Conservation (phyloP, 73 alveolate genomes). For the Paramecium bursaria region DNA sequence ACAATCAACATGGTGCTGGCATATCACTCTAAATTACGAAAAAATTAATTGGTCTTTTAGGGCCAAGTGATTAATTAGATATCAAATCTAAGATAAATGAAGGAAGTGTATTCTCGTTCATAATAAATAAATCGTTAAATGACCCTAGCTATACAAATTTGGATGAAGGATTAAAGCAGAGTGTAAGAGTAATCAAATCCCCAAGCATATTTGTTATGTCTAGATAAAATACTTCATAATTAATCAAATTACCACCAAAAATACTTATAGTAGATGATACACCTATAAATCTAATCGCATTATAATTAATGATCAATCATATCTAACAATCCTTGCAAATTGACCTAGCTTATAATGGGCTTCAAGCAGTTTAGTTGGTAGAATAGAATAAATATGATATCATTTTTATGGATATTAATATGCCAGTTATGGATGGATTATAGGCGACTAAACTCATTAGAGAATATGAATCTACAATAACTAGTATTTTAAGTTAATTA, state of each 20-base stretch:
- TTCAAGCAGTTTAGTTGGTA: constrained; percentile 12
- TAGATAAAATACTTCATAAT: no score
- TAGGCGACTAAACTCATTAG: constrained; percentile 10
- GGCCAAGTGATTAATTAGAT: constrained; percentile 56
- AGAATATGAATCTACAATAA: no score
- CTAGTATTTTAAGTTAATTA: no score
- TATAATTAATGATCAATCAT: no score
- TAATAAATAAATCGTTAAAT: no score
- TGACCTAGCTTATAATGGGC: constrained; percentile 23
- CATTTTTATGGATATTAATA: constrained; percentile 25
- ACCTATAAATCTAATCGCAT: no score
- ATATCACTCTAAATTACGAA: constrained; percentile 50
- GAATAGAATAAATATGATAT: neutral
- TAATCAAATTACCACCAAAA: no score
- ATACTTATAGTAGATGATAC: no score
- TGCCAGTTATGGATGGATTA: constrained; percentile 41
- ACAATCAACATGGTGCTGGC: constrained; percentile 68
- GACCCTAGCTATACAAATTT: no score
- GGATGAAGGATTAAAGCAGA: no score
- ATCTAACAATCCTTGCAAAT: neutral
- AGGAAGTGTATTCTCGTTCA: constrained; percentile 60
- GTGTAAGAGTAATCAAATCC: no score
- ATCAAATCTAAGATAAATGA: constrained; percentile 26
- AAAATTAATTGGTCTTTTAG: constrained; percentile 54
- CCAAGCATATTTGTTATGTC: no score